Conservation (phyloP, 805 yeast genomes). For the Candida sonorensis region DNA sequence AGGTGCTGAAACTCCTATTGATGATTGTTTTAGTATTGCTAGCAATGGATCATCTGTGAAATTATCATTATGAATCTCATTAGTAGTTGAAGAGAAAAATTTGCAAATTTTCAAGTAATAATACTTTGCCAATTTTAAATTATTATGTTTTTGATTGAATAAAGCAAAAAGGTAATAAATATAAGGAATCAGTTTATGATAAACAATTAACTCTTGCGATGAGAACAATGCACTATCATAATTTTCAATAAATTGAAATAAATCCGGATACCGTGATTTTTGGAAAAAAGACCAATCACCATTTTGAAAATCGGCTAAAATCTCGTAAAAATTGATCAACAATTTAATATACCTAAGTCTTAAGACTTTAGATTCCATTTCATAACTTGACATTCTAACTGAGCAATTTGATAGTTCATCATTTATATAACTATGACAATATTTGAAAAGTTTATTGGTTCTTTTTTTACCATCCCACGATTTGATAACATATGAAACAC, state of each 20-base stretch:
- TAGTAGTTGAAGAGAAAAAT: conserved; percentile 11
- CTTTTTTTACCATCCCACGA: conserved; percentile 29
- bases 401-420: conserved; percentile 17
- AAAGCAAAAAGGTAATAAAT: conserved; percentile 35
- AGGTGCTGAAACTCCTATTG: conserved; percentile 16
- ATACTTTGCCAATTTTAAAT: conserved; percentile 31
- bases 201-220: conserved; percentile 32
- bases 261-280: conserved; percentile 3
- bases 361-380: conserved; percentile 21
- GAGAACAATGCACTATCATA: conserved; percentile 32
- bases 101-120: conserved; percentile 31
- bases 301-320: conserved; percentile 29
- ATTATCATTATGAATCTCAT: conserved; percentile 14
- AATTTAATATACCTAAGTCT: conserved; percentile 26
- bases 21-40: conserved; percentile 16
- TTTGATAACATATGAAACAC: conserved; percentile 31
- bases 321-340: conserved; percentile 29
- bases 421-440: conserved; percentile 29
- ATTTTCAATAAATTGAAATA: conserved; percentile 26
- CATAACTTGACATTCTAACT: conserved; percentile 10
- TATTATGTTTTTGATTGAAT: conserved; percentile 32
- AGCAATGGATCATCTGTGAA: conserved; percentile 19
- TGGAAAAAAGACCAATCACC: conserved; percentile 6
- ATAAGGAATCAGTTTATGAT: conserved; percentile 30
- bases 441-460: conserved; percentile 30